Conservation (phyloP, 1,139 yeast species). For the Groenewaldozyma sp. region DNA sequence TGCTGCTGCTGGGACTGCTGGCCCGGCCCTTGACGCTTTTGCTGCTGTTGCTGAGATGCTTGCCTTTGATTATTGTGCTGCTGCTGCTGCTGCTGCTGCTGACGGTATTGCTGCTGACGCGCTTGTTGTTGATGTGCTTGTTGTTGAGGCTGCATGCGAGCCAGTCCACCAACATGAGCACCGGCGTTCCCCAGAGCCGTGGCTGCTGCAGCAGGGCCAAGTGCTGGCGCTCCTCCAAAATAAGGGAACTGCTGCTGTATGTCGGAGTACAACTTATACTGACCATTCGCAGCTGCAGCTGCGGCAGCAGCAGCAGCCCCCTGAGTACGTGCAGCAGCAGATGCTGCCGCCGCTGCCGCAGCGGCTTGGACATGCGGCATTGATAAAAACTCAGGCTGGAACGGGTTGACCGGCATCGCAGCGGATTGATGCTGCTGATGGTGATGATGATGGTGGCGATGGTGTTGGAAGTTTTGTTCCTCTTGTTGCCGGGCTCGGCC, state of each 20-base stretch:
- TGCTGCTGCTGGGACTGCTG: no score
- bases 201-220: conserved; percentile 3
- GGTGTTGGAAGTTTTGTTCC: neutral
- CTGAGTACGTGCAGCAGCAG: conserved; percentile 4
- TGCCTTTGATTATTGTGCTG: conserved; percentile 25
- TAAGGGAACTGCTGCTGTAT: conserved; percentile 1
- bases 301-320: conserved; percentile 4
- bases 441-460: conserved; percentile 25
- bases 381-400: neutral
- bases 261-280: conserved; percentile 1
- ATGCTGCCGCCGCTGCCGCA: conserved; percentile 6
- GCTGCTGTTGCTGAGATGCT: neutral
- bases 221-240: neutral
- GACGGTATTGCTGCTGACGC: conserved; percentile 4
- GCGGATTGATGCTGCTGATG: conserved; percentile 34
- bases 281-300: conserved; percentile 1
- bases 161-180: conserved; percentile 3
- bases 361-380: conserved; percentile 34
- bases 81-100: conserved; percentile 5
- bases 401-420: conserved; percentile 27
- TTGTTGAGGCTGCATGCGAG: conserved; percentile 5
- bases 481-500: neutral
- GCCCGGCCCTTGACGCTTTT: no score
- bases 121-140: conserved; percentile 1
- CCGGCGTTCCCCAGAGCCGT: conserved; percentile 2